phyloP scores from a whole-genome alignment of 1,139 yeast genomes.

The Tardiomyces blankii region DNA sequence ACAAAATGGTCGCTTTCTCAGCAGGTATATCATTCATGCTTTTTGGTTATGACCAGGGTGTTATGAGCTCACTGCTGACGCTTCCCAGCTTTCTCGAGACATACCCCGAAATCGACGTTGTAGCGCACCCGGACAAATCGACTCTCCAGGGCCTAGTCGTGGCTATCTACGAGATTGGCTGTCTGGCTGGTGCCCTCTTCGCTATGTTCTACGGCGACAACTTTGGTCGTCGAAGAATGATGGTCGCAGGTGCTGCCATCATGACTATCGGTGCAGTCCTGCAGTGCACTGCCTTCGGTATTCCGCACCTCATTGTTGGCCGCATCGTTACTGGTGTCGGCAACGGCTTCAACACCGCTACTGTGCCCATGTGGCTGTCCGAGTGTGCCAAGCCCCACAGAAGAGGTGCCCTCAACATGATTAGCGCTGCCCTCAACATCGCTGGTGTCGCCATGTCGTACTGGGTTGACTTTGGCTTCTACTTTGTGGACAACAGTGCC shows the following conservation, averaged over 20 bases:
- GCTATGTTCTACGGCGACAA: conserved; percentile 45
- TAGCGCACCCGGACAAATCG: conserved; percentile 7
- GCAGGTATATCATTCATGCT: conserved; percentile 8
- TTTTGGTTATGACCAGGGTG: conserved; percentile 41
- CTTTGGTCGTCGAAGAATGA: conserved; percentile 43
- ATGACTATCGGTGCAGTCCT: conserved; percentile 57
- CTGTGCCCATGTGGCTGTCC: conserved; percentile 74
- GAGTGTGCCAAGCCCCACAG: conserved; percentile 63
- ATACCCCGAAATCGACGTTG: conserved; percentile 30
- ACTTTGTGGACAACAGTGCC: conserved; percentile 33
- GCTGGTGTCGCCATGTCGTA: conserved; percentile 63
- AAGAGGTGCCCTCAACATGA: conserved; percentile 60
- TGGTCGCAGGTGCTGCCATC: conserved; percentile 46
- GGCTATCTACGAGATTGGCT: conserved; percentile 57
- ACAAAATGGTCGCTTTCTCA: neutral
- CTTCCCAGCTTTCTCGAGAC: conserved; percentile 29
- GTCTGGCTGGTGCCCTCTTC: conserved; percentile 61
- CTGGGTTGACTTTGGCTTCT: conserved; percentile 53
- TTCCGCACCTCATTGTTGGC: conserved; percentile 64
- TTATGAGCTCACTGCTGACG: conserved; percentile 37
- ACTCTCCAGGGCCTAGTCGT: conserved; percentile 18
- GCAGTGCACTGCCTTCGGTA: conserved; percentile 46
- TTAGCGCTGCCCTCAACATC: conserved; percentile 63
- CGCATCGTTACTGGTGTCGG: conserved; percentile 70
- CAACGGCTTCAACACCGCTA: conserved; percentile 67